phyloP scores from a whole-genome alignment of 2,329 filamentous ascomycete genomes.

The Plectosphaerella sp. region DNA sequence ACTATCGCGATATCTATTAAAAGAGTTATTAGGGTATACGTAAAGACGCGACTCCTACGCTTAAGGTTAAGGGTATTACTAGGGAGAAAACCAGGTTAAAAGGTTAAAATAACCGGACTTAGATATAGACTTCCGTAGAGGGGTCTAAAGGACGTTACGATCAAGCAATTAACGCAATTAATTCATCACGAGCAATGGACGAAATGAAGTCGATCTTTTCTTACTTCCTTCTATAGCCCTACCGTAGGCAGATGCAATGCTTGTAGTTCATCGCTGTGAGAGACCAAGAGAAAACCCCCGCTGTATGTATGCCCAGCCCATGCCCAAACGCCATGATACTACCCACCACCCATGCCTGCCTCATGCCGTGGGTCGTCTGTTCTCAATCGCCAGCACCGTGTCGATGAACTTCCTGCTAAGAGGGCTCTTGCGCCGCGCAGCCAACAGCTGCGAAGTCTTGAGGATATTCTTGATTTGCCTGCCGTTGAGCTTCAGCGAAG shows the following conservation, averaged over 20 bases:
- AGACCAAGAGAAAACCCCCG: too few species aligned
- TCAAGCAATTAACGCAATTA: too few species aligned
- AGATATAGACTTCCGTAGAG: too few species aligned
- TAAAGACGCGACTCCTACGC: too few species aligned
- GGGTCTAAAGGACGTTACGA: too few species aligned
- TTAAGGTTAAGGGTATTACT: too few species aligned
- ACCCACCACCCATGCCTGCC: neutral
- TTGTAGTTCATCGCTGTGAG: neutral
- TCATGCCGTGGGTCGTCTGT: neutral
- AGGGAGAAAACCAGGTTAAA: too few species aligned
- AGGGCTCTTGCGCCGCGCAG: conserved; percentile 30
- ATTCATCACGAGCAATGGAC: too few species aligned
- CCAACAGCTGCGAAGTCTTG: conserved; percentile 62
- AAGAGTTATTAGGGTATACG: too few species aligned
- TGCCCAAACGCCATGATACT: neutral
- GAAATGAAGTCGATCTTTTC: neutral
- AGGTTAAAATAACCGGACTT: too few species aligned
- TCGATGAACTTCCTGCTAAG: conserved; percentile 10
- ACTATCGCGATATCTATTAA: too few species aligned
- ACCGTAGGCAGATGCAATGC: neutral
- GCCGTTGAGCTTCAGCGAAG: conserved; percentile 36
- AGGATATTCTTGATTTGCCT: conserved; percentile 45
- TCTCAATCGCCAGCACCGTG: conserved; percentile 4
- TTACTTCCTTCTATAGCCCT: neutral
- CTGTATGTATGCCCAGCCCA: neutral